These are phyloP conservation scores for Syncephalastrum racemosum DNA, from an alignment of 371 early-diverging fungal species.

Conservation along the genomic window DNA sequence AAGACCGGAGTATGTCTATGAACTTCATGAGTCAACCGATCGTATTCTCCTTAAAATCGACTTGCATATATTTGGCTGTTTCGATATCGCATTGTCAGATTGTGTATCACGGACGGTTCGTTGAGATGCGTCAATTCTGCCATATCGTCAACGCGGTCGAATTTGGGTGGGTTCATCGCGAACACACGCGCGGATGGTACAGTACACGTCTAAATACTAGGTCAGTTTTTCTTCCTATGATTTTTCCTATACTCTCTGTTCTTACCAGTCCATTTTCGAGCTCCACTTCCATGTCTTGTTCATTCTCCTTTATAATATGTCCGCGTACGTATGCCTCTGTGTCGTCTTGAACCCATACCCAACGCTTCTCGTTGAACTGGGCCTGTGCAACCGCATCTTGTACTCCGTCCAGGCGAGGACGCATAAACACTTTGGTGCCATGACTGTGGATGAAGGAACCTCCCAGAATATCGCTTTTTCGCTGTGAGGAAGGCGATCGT, in stretches of 20 bases:
- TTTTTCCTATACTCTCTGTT: not conserved
- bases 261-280: slow-evolving; percentile 73
- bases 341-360: slow-evolving; percentile 95
- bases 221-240: not conserved
- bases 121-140: slow-evolving; percentile 97
- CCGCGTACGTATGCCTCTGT: slow-evolving; percentile 89
- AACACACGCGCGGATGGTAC: slow-evolving; percentile 80
- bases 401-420: slow-evolving; percentile 40
- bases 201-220: slow-evolving; percentile 47
- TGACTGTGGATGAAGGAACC: slow-evolving; percentile 52
- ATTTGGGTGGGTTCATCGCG: slow-evolving; percentile 99
- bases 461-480: slow-evolving; percentile 13
- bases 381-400: slow-evolving; percentile 75
- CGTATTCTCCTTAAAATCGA: slow-evolving; percentile 3
- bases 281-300: slow-evolving; percentile 56
- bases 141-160: slow-evolving; percentile 99
- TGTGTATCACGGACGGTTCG: slow-evolving; percentile 98
- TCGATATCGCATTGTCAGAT: slow-evolving; percentile 88
- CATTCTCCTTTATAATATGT: slow-evolving; percentile 74
- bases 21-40: not conserved
- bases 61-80: slow-evolving; percentile 92
- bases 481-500: slow-evolving; percentile 5
- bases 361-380: slow-evolving; percentile 84
- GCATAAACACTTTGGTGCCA: slow-evolving; percentile 45
- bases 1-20: slow-evolving; percentile 98